Evolutionary conservation across 768 basidiomycete genomes (phyloP).

Genomic region (Trametes coccinea): DNA sequence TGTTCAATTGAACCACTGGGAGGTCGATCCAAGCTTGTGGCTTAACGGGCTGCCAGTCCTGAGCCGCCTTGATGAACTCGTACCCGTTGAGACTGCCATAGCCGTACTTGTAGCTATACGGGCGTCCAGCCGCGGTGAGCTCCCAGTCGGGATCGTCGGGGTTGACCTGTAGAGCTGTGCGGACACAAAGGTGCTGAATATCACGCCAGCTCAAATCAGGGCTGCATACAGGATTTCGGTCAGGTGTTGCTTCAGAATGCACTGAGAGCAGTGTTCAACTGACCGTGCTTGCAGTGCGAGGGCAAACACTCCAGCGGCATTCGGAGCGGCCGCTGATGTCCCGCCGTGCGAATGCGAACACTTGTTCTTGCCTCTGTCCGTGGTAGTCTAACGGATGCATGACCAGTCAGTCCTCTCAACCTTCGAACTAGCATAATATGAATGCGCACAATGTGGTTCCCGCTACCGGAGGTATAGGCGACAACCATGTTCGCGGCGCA

Average conservation of each 20-base stretch:
- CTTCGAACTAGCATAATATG: conserved; percentile 2
- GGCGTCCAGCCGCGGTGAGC: conserved; percentile 64
- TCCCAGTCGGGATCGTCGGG: conserved; percentile 95
- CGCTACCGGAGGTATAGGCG: conserved; percentile 93
- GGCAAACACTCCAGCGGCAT: conserved; percentile 92
- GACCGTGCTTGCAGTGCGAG: conserved; percentile 87
- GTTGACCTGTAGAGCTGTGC: conserved; percentile 76
- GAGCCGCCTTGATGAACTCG: conserved; percentile 76
- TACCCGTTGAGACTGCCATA: conserved; percentile 89
- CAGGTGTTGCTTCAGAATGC: too few species aligned
- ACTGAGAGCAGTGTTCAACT: neutral
- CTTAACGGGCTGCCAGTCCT: conserved; percentile 84
- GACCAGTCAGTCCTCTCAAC: neutral
- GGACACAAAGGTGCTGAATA: conserved; percentile 85
- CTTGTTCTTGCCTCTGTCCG: conserved; percentile 82
- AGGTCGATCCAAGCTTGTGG: conserved; percentile 91
- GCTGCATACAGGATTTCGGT: conserved; percentile 38
- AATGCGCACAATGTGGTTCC: conserved; percentile 76
- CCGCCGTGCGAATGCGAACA: conserved; percentile 89
- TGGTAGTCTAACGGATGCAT: conserved; percentile 70
- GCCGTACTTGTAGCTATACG: conserved; percentile 91
- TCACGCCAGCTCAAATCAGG: conserved; percentile 98
- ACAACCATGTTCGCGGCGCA: conserved; percentile 98
- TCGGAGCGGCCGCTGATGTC: conserved; percentile 96
- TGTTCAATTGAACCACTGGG: conserved; percentile 64